A percentile compares a stretch with the other conserved stretches of the same genome.
phyloP scores from a whole-genome alignment of 805 yeast genomes.

The Cyberlindnera misumaiensis region DNA sequence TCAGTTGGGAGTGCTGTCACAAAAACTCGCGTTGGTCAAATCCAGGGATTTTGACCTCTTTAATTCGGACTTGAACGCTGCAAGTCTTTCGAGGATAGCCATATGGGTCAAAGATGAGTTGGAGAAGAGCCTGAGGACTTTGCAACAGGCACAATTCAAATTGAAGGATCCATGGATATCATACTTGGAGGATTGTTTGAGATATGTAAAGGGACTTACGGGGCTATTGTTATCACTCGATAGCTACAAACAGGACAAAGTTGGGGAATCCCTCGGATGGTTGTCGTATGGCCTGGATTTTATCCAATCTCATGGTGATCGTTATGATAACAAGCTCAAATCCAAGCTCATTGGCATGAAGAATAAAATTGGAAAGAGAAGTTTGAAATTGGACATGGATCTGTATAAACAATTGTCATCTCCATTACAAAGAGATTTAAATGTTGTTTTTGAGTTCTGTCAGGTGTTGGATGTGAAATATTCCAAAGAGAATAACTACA shows the following conservation, averaged over 20 bases:
- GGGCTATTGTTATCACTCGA: constrained; percentile 40
- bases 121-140: constrained; percentile 13
- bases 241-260: constrained; percentile 34
- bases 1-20: background rate
- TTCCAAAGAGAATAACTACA: constrained; percentile 33
- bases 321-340: constrained; percentile 10
- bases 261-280: constrained; percentile 41
- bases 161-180: constrained; percentile 4
- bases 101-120: constrained; percentile 32
- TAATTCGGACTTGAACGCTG: constrained; percentile 22
- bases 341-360: constrained; percentile 9
- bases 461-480: constrained; percentile 34
- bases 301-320: constrained; percentile 2
- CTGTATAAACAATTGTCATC: constrained; percentile 5
- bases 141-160: background rate
- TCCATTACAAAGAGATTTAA: constrained; percentile 27
- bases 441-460: constrained; percentile 35
- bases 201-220: constrained; percentile 35
- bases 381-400: constrained; percentile 4
- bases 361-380: constrained; percentile 5
- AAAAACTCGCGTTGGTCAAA: background rate
- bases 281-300: background rate
- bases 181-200: constrained; percentile 20
- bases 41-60: background rate
- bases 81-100: constrained; percentile 39